Evolutionary conservation across 2,329 filamentous ascomycete species (phyloP).

Genomic region (Aspergillus quadrilineatus): DNA sequence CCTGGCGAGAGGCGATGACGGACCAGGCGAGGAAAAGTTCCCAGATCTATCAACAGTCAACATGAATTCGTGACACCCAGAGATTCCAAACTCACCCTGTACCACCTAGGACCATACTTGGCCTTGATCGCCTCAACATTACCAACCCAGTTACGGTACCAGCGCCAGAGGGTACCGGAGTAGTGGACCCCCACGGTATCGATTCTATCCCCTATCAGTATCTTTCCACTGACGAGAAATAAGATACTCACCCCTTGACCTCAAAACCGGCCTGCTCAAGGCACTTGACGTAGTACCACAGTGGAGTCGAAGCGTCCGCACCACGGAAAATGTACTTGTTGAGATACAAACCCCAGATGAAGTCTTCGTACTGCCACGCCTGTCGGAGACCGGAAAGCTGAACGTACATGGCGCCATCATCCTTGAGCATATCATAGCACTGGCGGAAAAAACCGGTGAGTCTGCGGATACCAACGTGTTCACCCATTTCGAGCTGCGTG

Average conservation of each 20-base stretch:
- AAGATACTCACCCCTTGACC: conserved; percentile 62
- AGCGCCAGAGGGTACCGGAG: conserved; percentile 92
- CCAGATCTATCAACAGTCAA: conserved; percentile 64
- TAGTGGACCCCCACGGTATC: conserved; percentile 97
- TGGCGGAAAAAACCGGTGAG: conserved; percentile 78
- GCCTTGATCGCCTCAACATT: conserved; percentile 89
- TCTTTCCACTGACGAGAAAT: not conserved
- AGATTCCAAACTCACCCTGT: conserved; percentile 63
- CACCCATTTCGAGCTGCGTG: conserved; percentile 96
- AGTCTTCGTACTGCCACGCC: conserved; percentile 95
- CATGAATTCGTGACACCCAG: too few relatives aligned
- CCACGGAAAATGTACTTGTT: conserved; percentile 99
- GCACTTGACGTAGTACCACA: conserved; percentile 80
- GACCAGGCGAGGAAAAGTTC: conserved; percentile 86
- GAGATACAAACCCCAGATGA: conserved; percentile 98
- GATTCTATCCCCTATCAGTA: conserved; percentile 40
- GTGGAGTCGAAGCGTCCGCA: conserved; percentile 89
- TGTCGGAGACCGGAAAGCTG: conserved; percentile 93
- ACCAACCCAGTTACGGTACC: conserved; percentile 98
- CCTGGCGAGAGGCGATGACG: conserved; percentile 80
- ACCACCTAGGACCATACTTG: conserved; percentile 96
- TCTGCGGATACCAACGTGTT: conserved; percentile 94
- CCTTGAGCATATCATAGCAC: conserved; percentile 92
- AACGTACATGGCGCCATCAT: conserved; percentile 93
- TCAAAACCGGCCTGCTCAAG: conserved; percentile 87